Percentiles rank a stretch among this genome's conserved stretches.
phyloP scores from a whole-genome alignment of 1,139 yeast species.

The Diutina mesorugosa region DNA sequence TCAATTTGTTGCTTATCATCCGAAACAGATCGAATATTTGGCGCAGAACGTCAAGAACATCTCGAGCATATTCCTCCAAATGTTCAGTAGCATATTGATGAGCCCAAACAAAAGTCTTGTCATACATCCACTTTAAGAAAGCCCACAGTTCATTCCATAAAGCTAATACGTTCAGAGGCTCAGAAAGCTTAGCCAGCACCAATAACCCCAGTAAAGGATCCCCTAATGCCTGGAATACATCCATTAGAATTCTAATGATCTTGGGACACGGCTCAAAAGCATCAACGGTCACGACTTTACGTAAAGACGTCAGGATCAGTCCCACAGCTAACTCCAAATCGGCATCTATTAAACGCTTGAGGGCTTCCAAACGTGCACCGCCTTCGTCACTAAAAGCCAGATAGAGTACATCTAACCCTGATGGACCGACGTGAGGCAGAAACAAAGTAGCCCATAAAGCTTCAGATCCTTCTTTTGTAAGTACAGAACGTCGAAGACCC shows the following conservation, averaged over 20 bases:
- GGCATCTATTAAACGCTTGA: conserved; percentile 36
- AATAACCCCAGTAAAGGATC: conserved; percentile 52
- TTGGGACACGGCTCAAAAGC: conserved; percentile 68
- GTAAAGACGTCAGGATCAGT: conserved; percentile 36
- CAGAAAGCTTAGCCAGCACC: conserved; percentile 6
- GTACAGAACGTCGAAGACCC: conserved; percentile 12
- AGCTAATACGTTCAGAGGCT: conserved; percentile 10
- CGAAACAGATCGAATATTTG: conserved; percentile 48
- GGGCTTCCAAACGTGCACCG: conserved; percentile 60
- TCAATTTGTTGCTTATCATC: conserved; percentile 22
- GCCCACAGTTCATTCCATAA: conserved; percentile 67
- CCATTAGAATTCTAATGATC: conserved; percentile 64
- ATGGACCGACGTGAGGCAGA: conserved; percentile 48
- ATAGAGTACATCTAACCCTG: conserved; percentile 59
- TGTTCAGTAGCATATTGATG: conserved; percentile 39
- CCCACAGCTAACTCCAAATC: conserved; percentile 30
- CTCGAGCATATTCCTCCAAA: conserved; percentile 73
- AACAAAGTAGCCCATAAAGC: conserved; percentile 65
- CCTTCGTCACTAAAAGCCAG: conserved; percentile 34
- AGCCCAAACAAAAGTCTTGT: conserved; percentile 67
- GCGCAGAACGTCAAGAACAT: conserved; percentile 70
- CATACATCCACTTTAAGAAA: conserved; percentile 57
- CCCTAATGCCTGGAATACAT: conserved; percentile 47
- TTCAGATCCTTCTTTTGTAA: conserved; percentile 4
- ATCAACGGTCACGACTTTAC: conserved; percentile 30